Conservation (phyloP, 495 filamentous ascomycete genomes). For the Xylaria nigripes region DNA sequence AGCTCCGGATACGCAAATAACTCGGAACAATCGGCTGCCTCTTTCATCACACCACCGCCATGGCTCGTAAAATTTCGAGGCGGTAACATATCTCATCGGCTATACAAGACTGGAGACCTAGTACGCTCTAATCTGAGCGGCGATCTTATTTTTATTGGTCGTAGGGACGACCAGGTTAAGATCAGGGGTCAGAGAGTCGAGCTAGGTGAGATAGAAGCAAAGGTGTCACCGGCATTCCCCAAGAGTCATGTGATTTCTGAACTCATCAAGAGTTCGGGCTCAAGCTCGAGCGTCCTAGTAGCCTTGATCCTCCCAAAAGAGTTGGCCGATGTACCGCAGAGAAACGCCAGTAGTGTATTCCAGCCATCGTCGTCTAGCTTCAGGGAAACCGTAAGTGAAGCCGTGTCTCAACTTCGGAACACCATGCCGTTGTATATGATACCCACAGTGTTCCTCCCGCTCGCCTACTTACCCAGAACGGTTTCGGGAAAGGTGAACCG, state of each 20-base stretch:
- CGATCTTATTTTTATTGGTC: background rate
- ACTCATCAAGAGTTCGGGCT: background rate
- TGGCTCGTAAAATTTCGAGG: no score
- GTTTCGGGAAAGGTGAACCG: constrained; percentile 21
- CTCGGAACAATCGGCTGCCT: constrained; percentile 31
- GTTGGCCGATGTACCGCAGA: no score
- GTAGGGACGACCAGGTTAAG: constrained; percentile 22
- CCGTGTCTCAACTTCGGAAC: background rate
- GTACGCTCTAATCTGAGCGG: background rate
- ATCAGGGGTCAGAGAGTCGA: constrained; percentile 21
- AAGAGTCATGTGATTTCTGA: background rate
- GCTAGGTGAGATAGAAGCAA: constrained; percentile 17
- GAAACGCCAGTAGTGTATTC: no score
- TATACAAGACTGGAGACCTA: constrained; percentile 13
- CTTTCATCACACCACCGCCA: constrained; percentile 44
- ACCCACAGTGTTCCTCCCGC: constrained; percentile 43
- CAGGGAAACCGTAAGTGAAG: background rate
- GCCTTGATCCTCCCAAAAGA: background rate
- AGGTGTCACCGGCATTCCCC: background rate
- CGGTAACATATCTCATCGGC: constrained; percentile 23
- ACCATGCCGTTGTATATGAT: constrained; percentile 44
- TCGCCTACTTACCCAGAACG: constrained; percentile 23
- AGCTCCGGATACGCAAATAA: constrained; percentile 40
- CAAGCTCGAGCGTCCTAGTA: background rate
- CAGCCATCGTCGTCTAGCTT: background rate